These are phyloP conservation scores for Pseudocercospora musae DNA, from an alignment of 2,329 filamentous ascomycete species.

Conservation along the genomic window DNA sequence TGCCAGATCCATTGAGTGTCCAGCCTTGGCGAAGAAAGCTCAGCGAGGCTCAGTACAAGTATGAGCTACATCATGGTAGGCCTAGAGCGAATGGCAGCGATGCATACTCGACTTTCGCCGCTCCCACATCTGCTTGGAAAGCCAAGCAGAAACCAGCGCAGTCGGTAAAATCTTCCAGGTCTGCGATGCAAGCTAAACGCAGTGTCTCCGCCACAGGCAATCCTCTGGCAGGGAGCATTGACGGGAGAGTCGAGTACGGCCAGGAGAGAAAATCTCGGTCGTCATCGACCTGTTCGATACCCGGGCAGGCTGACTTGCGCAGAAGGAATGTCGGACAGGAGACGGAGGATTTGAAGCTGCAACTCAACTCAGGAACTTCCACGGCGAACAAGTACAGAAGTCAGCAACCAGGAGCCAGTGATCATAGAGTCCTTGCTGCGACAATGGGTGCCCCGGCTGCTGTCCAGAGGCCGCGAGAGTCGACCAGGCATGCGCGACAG, in stretches of 20 bases:
- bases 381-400: background rate
- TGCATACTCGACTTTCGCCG: background rate
- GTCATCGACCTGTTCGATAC: background rate
- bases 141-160: slow-evolving; percentile 1
- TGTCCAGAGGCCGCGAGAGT: background rate
- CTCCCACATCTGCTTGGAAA: slow-evolving; percentile 3
- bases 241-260: background rate
- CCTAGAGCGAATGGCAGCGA: background rate
- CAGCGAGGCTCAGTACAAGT: background rate
- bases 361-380: background rate
- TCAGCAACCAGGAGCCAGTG: background rate
- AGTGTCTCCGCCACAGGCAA: background rate
- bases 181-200: background rate
- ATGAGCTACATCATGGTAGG: background rate
- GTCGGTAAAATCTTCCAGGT: background rate
- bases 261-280: background rate
- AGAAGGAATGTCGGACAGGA: background rate
- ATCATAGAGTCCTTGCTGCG: background rate
- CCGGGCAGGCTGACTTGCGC: background rate
- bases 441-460: background rate
- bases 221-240: background rate
- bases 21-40: background rate
- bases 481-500: background rate
- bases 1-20: background rate
- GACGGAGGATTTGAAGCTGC: background rate